Evolutionary conservation across 2,329 filamentous ascomycete species (phyloP).

Genomic region (Calonectria ilicicola): DNA sequence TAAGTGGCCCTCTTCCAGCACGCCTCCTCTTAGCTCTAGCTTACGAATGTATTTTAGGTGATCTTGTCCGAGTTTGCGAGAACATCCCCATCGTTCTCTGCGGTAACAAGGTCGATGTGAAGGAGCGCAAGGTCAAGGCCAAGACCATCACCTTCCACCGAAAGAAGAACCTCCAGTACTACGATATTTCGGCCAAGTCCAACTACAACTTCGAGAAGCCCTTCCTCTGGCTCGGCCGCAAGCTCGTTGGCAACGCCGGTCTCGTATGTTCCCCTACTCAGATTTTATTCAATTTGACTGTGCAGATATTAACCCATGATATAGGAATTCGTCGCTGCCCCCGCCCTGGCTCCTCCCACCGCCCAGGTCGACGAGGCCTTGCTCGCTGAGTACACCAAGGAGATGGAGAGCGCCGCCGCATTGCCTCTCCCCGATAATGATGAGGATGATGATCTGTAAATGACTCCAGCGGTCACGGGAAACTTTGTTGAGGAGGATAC

Average conservation of each 20-base stretch:
- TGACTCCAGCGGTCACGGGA: conserved; percentile 43
- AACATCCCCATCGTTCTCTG: conserved; percentile 98
- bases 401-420: conserved; percentile 84
- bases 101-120: conserved; percentile 99
- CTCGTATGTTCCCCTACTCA: conserved; percentile 31
- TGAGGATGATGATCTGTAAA: conserved; percentile 78
- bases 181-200: conserved; percentile 99
- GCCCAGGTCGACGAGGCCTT: conserved; percentile 88
- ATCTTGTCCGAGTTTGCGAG: conserved; percentile 98
- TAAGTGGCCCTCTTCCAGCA: conserved; percentile 63
- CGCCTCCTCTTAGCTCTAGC: conserved; percentile 1
- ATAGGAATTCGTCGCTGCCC: conserved; percentile 95
- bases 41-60: conserved; percentile 68
- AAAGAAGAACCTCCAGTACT: conserved; percentile 99
- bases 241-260: conserved; percentile 91
- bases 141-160: conserved; percentile 99
- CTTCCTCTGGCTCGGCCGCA: conserved; percentile 98
- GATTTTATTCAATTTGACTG: too few relatives aligned
- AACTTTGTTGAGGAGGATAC: conserved; percentile 46
- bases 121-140: conserved; percentile 99
- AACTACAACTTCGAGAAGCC: conserved; percentile 99
- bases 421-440: conserved; percentile 90
- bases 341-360: conserved; percentile 93
- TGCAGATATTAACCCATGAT: conserved; percentile 41
- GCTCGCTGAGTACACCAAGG: conserved; percentile 84